Base-by-base conservation (phyloP, 176 grass and related monocot species). In the Oryza glaberrima region DNA sequence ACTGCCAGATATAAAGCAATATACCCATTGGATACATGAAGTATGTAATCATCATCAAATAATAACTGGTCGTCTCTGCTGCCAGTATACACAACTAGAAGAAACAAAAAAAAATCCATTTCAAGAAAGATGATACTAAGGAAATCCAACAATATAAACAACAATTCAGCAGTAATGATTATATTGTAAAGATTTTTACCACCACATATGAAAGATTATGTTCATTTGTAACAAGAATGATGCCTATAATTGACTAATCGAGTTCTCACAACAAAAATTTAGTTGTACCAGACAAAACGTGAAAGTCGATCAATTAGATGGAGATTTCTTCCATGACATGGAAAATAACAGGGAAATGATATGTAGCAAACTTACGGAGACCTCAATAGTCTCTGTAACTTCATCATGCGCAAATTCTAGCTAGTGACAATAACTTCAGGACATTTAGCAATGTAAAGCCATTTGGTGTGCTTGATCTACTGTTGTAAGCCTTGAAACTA, bases 1-100 rank as follows among this genome's bases (percentile, higher is more conserved):
- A 64, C 15, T 17, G 12, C 28, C 40, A 84, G 35, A 74, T 78
- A 9, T 68, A 48, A 88, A 80, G 8, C 46, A 80, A 23, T 46
- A 52, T 66, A 35, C 15, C 14, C 6, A 25, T 20, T 43, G 7
- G 0, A 25, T 38, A 80, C 45, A 52, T 10, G 1, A 38, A 70
- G 14, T 20, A 9, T 15, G 23, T 19, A 47, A 71, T 63, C 20
- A 71, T 63, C 13, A 66, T 58, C 54, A 58, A 52, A 58, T 8
- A 56, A 17, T 56, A 20, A 58, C 60, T 25, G 40, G 0, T n/a
- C 8, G 5, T 65, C 51, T 69, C 61, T 56, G 34, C 36, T 26
- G 52, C 17, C 14, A 66, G 7, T 36, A 45, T 2, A 81, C 10
- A 48, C 15, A 85, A 70, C 16, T 65, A 46, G 16, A 77, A 65